Base-by-base conservation (phyloP, 208 protist species). In the Endotrypanum monterogeii region DNA sequence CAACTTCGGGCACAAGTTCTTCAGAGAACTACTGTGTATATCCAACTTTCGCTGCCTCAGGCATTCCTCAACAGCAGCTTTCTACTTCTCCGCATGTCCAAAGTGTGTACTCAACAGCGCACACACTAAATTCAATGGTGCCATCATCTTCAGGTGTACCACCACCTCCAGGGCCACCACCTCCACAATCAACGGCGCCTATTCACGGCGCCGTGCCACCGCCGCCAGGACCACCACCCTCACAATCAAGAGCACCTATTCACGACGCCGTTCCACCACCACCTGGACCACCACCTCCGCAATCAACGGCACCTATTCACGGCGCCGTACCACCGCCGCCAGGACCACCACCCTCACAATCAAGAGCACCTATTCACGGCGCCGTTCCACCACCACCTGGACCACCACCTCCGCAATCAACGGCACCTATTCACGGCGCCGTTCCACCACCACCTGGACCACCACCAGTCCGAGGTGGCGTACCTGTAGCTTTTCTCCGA, bases 321-420 rank as follows among this genome's bases (percentile, higher is more conserved):
- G 44, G 37, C 46, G 12, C 58, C 50, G 50, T 32, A 4, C 54
- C 55, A 14, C 51, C 68, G 25, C 71, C 75, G 23, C 74, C 71
- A 25, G 58, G 71, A 18, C 73, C 80, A 7, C 73, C 82, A 28
- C 75, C 79, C n/a, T 39, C 67, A 25, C 37, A 18, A 7, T 46
- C 68, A 51, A 65, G n/a, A n/a, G n/a, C n/a, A n/a, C n/a, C n/a
- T n/a, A n/a, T n/a, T n/a, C n/a, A n/a, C n/a, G n/a, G n/a, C n/a
- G n/a, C n/a, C n/a, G n/a, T n/a, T n/a, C n/a, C 70, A 28, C 76
- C 76, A 63, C 80, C 71, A 63, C 75, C 60, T 39, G 30, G 60
- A n/a, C 68, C 46, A 28, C 68, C 63, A 30, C 69, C 69, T 35
- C 71, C 39, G 37, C 60, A 50, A 3, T 61, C 71, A 30, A 61